Base-by-base conservation (phyloP, 2,329 filamentous ascomycete genomes). In the Xylariales sp. region DNA sequence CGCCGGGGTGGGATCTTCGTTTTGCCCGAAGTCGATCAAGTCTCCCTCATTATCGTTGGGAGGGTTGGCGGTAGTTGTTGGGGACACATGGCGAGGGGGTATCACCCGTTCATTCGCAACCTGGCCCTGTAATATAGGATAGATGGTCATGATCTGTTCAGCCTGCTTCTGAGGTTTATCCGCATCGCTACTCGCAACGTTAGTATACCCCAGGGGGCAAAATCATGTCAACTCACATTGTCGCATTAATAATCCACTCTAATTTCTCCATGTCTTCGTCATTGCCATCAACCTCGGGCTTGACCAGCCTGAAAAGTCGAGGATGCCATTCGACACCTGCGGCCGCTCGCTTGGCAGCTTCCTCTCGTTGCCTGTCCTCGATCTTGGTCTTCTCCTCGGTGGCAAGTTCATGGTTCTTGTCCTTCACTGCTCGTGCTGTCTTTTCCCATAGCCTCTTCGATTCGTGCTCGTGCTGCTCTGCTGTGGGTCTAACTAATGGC, bases 381-480 rank as follows among this genome's bases (percentile, higher is more conserved):
- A 99, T 93, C 78, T 91, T 92, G n/a, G 93, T 94, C 83, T 99
- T 99, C 77, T 97, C 95, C 70, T 96, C 92, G 0, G 96, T 99
- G 3, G 96, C 96, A 8, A 91, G 81, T 73, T 93, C 92, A 75
- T 99, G 96, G 74, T 99, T 94, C 66, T 90, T 89, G 56, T 91
- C 90, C 76, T 91, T 92, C 69, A 99, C 90, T 0, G 95, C 96
- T 72, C 90, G 86, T 8, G 91, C 91, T 0, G 94, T 97, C 57
- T 89, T 90, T 39, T 89, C 82, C 96, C 96, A 99, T 53, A 99
- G 83, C 70, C 85, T 90, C 78, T 97, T 94, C 12, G 94, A 97
- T 80, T 99, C 96, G 53, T 94, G 89, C 68, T 95, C 93, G 39
- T 90, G 91, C 79, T 99, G 96, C 76, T 99, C 94, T 57, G 90